Percentiles rank a stretch among this genome's conserved stretches.
Conservation (phyloP, 768 basidiomycete species). For the Leccinum subgranulosum region DNA sequence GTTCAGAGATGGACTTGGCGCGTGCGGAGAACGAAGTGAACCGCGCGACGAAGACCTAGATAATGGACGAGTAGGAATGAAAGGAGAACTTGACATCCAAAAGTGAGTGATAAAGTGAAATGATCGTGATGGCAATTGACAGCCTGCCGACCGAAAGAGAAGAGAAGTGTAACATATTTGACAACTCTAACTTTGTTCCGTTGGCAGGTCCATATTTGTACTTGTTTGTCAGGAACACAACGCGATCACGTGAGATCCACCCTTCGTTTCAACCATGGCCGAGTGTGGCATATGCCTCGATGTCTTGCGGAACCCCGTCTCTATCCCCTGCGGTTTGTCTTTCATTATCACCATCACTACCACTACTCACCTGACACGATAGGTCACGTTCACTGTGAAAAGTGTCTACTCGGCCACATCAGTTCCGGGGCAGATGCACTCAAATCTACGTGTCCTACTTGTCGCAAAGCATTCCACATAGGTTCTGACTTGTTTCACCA, state of each 20-base stretch:
- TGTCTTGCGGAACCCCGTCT: conserved; percentile 50
- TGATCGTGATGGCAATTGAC: conserved; percentile 21
- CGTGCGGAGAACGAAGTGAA: conserved; percentile 46
- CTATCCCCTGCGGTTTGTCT: conserved; percentile 59
- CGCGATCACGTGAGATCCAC: conserved; percentile 27
- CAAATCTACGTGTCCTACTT: conserved; percentile 56
- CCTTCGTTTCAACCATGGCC: conserved; percentile 29
- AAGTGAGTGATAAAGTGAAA: conserved; percentile 16
- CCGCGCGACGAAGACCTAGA: conserved; percentile 50
- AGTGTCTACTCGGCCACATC: conserved; percentile 46
- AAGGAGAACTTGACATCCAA: conserved; percentile 36
- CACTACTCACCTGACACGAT: conserved; percentile 1
- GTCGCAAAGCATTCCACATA: conserved; percentile 52
- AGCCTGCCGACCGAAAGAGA: conserved; percentile 13
- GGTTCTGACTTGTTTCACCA: conserved; percentile 35
- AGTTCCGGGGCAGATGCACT: conserved; percentile 29
- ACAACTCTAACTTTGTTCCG: background rate
- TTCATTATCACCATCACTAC: background rate
- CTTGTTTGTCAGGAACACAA: conserved; percentile 18
- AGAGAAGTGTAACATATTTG: background rate
- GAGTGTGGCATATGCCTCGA: conserved; percentile 64
- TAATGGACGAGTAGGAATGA: conserved; percentile 33
- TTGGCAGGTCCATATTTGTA: conserved; percentile 19
- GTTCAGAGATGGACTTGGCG: conserved; percentile 58
- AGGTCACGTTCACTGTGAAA: conserved; percentile 68